These are phyloP conservation scores for Epichloe brachyelytri DNA, from an alignment of 2,329 filamentous ascomycete genomes.

Conservation along the genomic window DNA sequence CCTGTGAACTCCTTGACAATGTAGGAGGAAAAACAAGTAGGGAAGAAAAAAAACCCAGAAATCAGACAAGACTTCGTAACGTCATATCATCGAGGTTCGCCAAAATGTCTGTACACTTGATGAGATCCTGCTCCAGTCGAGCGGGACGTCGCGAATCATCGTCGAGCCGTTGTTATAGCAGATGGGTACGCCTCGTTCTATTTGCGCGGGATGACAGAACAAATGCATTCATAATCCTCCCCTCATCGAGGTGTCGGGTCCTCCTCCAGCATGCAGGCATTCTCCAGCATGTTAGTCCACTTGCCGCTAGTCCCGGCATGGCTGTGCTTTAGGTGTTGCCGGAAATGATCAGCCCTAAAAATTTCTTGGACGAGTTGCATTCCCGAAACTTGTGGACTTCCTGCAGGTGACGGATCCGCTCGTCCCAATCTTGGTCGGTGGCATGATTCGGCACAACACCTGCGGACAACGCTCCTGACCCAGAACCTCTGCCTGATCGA, in stretches of 20 bases:
- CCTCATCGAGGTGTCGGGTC: conserved; percentile 35
- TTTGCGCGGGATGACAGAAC: background rate
- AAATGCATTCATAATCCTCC: background rate
- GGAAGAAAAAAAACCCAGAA: background rate
- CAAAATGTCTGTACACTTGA: background rate
- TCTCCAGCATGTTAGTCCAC: conserved; percentile 97
- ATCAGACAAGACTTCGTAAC: background rate
- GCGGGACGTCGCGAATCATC: background rate
- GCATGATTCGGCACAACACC: conserved; percentile 30
- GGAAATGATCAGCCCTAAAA: conserved; percentile 96
- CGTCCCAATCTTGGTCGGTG: conserved; percentile 80
- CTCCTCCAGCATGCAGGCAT: conserved; percentile 86
- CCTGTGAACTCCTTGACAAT: background rate
- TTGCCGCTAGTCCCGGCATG: conserved; percentile 93
- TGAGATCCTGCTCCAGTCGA: too few species aligned
- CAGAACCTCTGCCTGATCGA: conserved; percentile 32
- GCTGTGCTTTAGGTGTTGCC: conserved; percentile 95
- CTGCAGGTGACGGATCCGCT: conserved; percentile 74
- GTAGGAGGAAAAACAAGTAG: background rate
- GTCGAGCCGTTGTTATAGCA: background rate
- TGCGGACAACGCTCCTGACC: conserved; percentile 18
- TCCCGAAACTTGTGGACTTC: conserved; percentile 93
- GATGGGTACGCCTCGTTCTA: too few species aligned
- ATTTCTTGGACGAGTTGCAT: conserved; percentile 97
- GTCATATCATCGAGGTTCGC: background rate